Conservation (phyloP, 2,329 filamentous ascomycete genomes). For the Pseudogymnoascus sp. region DNA sequence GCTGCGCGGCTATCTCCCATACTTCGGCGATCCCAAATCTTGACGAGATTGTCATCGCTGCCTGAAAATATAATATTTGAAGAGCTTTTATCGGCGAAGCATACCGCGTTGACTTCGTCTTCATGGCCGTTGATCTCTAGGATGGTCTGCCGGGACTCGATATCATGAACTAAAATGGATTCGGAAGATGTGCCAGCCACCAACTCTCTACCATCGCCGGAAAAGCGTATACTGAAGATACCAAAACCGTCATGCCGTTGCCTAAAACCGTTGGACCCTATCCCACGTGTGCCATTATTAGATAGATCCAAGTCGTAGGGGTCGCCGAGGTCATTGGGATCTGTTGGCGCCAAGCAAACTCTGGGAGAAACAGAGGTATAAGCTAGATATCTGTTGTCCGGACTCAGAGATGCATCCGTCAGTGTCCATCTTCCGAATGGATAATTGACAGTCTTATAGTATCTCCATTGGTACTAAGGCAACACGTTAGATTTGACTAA, state of each 20-base stretch:
- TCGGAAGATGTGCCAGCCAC: conserved; percentile 77
- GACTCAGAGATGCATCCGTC: conserved; percentile 83
- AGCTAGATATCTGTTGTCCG: conserved; percentile 84
- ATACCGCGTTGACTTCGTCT: conserved; percentile 93
- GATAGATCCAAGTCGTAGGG: conserved; percentile 71
- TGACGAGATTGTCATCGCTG: conserved; percentile 86
- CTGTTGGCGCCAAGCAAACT: conserved; percentile 80
- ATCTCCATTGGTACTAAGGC: conserved; percentile 69
- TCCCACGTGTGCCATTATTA: conserved; percentile 32
- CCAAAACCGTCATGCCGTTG: conserved; percentile 36
- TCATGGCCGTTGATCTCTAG: conserved; percentile 70
- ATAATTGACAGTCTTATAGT: conserved; percentile 84
- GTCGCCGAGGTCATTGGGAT: conserved; percentile 71
- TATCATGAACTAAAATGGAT: conserved; percentile 83
- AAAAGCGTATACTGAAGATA: conserved; percentile 90
- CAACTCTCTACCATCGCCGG: conserved; percentile 81
- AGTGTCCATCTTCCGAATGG: conserved; percentile 91
- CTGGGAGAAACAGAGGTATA: conserved; percentile 82
- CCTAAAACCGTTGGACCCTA: neutral
- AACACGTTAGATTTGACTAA: neutral
- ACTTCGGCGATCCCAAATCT: conserved; percentile 91
- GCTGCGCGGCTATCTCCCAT: conserved; percentile 74
- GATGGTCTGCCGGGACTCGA: conserved; percentile 68
- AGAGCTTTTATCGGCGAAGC: conserved; percentile 79
- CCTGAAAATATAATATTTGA: conserved; percentile 95